Conservation (phyloP, 345 rosid species). For the Aquilaria yunnanensis region DNA sequence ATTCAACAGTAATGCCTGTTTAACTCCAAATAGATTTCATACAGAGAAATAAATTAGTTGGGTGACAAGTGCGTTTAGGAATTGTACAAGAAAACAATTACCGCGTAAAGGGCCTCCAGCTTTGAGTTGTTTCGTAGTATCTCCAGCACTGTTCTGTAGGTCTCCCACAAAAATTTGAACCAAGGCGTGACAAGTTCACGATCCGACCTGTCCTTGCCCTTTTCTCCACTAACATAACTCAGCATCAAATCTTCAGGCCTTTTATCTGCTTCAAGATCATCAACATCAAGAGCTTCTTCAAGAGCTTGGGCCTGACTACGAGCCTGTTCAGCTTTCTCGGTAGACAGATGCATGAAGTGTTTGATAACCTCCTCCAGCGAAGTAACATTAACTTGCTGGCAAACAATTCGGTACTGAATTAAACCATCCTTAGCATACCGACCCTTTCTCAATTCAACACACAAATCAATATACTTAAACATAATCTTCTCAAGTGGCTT, state of each 20-base stretch:
- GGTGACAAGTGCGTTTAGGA: not conserved
- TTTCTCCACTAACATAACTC: slow-evolving; percentile 97
- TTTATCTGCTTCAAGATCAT: slow-evolving; percentile 97
- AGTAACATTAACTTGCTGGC: slow-evolving; percentile 91
- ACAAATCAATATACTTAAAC: slow-evolving; percentile 95
- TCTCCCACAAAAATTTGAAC: slow-evolving; percentile 99
- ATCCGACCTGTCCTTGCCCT: slow-evolving; percentile 98
- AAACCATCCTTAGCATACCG: slow-evolving; percentile 96
- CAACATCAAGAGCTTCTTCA: slow-evolving; percentile 99
- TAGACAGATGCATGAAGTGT: slow-evolving; percentile 90
- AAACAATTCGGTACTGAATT: slow-evolving; percentile 88
- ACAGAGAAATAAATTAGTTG: no score
- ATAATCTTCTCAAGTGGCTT: slow-evolving; percentile 85
- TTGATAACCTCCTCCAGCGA: slow-evolving; percentile 99
- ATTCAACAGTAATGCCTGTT: no score
- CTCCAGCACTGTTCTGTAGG: slow-evolving; percentile 97
- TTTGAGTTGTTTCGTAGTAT: slow-evolving; percentile 92
- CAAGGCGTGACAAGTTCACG: slow-evolving; percentile 97
- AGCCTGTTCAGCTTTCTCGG: slow-evolving; percentile 97
- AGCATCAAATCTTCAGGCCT: slow-evolving; percentile 97
- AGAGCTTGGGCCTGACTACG: slow-evolving; percentile 86
- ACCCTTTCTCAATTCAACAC: slow-evolving; percentile 91
- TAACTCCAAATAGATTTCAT: no score
- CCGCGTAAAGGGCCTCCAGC: slow-evolving; percentile 98
- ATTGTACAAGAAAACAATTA: slow-evolving; percentile 23